Conservation (phyloP, 2,329 filamentous ascomycete species). For the Trichocomaceae sp. region DNA sequence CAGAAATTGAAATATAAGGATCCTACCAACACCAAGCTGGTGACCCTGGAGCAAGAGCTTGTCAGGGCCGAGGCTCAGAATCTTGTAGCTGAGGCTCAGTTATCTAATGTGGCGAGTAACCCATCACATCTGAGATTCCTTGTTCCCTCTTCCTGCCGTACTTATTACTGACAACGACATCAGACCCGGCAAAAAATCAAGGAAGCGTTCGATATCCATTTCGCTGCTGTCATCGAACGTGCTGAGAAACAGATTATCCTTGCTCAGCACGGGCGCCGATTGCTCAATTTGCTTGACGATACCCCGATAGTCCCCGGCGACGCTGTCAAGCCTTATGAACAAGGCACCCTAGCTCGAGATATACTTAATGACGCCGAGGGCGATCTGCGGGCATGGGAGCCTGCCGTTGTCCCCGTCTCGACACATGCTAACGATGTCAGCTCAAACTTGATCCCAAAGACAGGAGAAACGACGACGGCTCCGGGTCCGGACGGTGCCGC, state of each 20-base stretch:
- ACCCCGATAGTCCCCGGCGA: slow-evolving; percentile 85
- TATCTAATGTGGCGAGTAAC: slow-evolving; percentile 77
- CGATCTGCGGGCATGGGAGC: slow-evolving; percentile 70
- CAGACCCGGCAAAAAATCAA: slow-evolving; percentile 94
- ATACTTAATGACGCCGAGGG: slow-evolving; percentile 89
- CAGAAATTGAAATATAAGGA: slow-evolving; percentile 87
- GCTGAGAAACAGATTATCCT: slow-evolving; percentile 96
- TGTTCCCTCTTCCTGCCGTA: background rate
- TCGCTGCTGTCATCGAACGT: slow-evolving; percentile 85
- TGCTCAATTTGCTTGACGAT: slow-evolving; percentile 82
- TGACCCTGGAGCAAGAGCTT: slow-evolving; percentile 89
- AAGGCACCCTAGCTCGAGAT: slow-evolving; percentile 64
- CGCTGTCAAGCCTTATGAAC: slow-evolving; percentile 59
- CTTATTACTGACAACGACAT: background rate
- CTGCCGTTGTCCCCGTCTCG: slow-evolving; percentile 49
- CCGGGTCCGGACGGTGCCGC: background rate
- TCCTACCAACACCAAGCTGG: slow-evolving; percentile 71
- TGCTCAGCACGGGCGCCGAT: slow-evolving; percentile 78
- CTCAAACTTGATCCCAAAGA: slow-evolving; percentile 29
- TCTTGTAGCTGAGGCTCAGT: slow-evolving; percentile 89
- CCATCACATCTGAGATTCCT: too few species aligned
- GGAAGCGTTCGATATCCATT: slow-evolving; percentile 84
- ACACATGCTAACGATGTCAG: slow-evolving; percentile 45
- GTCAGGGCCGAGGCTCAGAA: slow-evolving; percentile 94
- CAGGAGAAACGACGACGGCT: background rate